These are phyloP conservation scores for Colletotrichum truncatum DNA, from an alignment of 2,329 filamentous ascomycete genomes.

Conservation along the genomic window DNA sequence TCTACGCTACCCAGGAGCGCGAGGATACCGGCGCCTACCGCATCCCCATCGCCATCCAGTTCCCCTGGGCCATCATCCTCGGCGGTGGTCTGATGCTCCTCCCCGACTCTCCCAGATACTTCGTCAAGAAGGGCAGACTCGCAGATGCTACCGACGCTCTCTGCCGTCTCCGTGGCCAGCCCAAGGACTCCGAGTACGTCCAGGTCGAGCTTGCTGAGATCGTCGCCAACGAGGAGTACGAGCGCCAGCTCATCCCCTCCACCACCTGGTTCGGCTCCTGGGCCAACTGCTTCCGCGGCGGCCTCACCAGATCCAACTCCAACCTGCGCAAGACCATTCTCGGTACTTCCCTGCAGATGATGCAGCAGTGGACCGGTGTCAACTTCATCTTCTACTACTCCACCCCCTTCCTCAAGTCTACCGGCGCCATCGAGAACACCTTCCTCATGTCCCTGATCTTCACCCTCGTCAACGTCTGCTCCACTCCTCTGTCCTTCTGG, in stretches of 20 bases:
- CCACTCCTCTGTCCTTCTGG: slow-evolving; percentile 88
- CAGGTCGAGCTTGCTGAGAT: slow-evolving; percentile 85
- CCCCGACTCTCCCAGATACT: slow-evolving; percentile 88
- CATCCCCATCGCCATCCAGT: slow-evolving; percentile 83
- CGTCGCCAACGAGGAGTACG: slow-evolving; percentile 88
- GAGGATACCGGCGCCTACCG: slow-evolving; percentile 75
- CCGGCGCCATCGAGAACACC: slow-evolving; percentile 77
- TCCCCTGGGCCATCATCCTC: slow-evolving; percentile 82
- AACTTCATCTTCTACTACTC: slow-evolving; percentile 95
- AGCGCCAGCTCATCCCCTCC: slow-evolving; percentile 73
- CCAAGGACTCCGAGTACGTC: slow-evolving; percentile 77
- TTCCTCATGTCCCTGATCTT: slow-evolving; percentile 89
- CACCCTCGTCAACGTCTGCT: slow-evolving; percentile 87
- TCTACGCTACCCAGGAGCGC: slow-evolving; percentile 74
- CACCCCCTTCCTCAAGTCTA: slow-evolving; percentile 83
- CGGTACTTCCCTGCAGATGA: slow-evolving; percentile 80
- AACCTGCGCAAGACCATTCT: slow-evolving; percentile 78
- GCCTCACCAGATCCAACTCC: slow-evolving; percentile 68
- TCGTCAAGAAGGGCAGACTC: slow-evolving; percentile 79
- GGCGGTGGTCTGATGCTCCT: slow-evolving; percentile 77
- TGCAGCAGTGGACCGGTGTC: slow-evolving; percentile 85
- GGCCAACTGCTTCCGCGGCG: slow-evolving; percentile 73
- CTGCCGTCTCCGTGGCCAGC: slow-evolving; percentile 77
- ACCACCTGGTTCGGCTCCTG: slow-evolving; percentile 74
- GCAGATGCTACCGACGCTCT: slow-evolving; percentile 71